phyloP scores from a whole-genome alignment of 345 rosid genomes.

The Cardamine occulta region DNA sequence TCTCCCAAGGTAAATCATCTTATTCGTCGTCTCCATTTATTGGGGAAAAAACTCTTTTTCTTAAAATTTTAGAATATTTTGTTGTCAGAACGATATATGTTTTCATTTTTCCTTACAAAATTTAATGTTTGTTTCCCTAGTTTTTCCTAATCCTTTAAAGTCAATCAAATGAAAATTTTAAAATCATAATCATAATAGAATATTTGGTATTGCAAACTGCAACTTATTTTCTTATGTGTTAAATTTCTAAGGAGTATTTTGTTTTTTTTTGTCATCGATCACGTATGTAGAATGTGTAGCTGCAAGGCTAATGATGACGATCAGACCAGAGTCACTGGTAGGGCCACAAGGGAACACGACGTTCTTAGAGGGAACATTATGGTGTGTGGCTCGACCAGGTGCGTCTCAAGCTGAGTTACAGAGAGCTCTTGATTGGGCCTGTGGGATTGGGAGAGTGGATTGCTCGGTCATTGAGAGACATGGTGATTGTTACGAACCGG shows the following conservation, averaged over 20 bases:
- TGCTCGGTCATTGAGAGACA: slow-evolving; percentile 67
- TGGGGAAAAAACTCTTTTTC: background rate
- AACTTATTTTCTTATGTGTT: background rate
- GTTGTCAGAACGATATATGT: background rate
- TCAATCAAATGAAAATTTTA: background rate
- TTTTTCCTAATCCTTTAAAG: background rate
- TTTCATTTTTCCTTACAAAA: background rate
- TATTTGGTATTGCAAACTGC: background rate
- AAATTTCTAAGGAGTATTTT: background rate
- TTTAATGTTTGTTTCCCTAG: background rate
- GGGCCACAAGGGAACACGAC: slow-evolving; percentile 88
- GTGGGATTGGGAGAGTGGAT: slow-evolving; percentile 84
- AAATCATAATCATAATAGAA: background rate
- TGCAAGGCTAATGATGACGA: slow-evolving; percentile 46
- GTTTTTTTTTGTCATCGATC: background rate
- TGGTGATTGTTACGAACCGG: slow-evolving; percentile 77
- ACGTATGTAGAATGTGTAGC: slow-evolving; percentile 16
- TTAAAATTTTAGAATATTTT: background rate
- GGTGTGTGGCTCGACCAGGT: slow-evolving; percentile 82
- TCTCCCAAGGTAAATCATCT: slow-evolving; percentile 31
- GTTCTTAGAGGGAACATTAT: slow-evolving; percentile 71
- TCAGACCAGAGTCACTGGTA: slow-evolving; percentile 51
- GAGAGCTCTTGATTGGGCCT: slow-evolving; percentile 94
- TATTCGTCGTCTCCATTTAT: background rate
- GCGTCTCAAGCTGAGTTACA: slow-evolving; percentile 76